phyloP scores from a whole-genome alignment of 805 yeast species.

The Hanseniaspora meyeri region DNA sequence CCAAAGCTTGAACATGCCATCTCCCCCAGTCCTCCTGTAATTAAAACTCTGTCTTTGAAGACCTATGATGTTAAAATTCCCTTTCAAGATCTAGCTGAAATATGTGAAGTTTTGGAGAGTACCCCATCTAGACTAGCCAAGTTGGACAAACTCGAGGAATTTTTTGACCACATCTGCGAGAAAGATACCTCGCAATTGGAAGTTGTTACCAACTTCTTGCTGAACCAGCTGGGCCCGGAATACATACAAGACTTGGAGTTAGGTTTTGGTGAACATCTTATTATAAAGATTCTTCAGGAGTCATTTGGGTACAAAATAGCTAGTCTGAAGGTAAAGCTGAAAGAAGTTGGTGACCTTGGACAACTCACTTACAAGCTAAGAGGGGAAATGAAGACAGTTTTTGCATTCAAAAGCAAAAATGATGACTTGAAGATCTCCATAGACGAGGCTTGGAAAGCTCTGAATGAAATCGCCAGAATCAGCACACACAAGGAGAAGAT shows the following conservation, averaged over 20 bases:
- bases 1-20: neutral
- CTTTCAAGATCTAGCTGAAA: conserved; percentile 36
- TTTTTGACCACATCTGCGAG: conserved; percentile 52
- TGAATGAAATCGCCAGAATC: conserved; percentile 76
- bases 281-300: conserved; percentile 79
- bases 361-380: conserved; percentile 75
- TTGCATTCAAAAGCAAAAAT: conserved; percentile 49
- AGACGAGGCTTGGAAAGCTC: conserved; percentile 55
- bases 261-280: conserved; percentile 82
- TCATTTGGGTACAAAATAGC: conserved; percentile 71
- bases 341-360: conserved; percentile 81
- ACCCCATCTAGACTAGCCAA: conserved; percentile 79
- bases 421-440: conserved; percentile 44
- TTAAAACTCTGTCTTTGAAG: neutral
- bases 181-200: conserved; percentile 45
- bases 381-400: conserved; percentile 81
- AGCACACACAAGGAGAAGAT: conserved; percentile 73
- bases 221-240: conserved; percentile 87
- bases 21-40: neutral
- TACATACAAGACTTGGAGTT: conserved; percentile 79
- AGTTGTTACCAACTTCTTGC: conserved; percentile 68
- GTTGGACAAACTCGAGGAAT: conserved; percentile 58
- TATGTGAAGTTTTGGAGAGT: conserved; percentile 65
- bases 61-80: conserved; percentile 18
- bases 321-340: conserved; percentile 62